phyloP scores from a whole-genome alignment of 805 yeast species.

The Candida ponderosae region DNA sequence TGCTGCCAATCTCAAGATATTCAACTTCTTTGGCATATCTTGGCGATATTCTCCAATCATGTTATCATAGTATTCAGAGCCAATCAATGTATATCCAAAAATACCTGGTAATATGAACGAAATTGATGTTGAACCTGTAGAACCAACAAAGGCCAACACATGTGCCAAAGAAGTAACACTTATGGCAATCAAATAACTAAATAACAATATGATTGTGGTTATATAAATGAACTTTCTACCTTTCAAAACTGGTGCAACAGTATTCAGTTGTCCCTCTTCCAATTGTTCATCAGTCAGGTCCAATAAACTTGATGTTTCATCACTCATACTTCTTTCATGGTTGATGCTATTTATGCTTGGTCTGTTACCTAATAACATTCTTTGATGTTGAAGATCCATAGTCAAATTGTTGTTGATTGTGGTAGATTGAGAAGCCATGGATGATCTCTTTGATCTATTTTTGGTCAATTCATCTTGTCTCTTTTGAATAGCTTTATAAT shows the following conservation, averaged over 20 bases:
- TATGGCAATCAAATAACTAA: conserved; percentile 59
- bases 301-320: conserved; percentile 5
- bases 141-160: conserved; percentile 82
- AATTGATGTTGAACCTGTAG: conserved; percentile 88
- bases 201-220: conserved; percentile 42
- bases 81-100: conserved; percentile 70
- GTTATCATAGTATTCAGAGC: conserved; percentile 29
- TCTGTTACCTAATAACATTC: conserved; percentile 1
- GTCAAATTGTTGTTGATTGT: conserved; percentile 3
- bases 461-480: not conserved
- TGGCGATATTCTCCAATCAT: conserved; percentile 20
- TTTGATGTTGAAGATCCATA: conserved; percentile 1
- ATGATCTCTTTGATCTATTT: conserved; percentile 1
- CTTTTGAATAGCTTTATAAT: conserved; percentile 1
- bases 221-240: conserved; percentile 38
- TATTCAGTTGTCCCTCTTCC: conserved; percentile 22
- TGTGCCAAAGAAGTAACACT: conserved; percentile 67
- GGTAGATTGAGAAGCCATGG: conserved; percentile 4
- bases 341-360: not conserved
- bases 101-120: conserved; percentile 88
- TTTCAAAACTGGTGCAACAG: conserved; percentile 16
- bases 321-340: not conserved
- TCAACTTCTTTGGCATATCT: conserved; percentile 20
- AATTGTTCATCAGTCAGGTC: conserved; percentile 19
- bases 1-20: conserved; percentile 25